Evolutionary conservation across 2,329 filamentous ascomycete genomes (phyloP).

Genomic region (Bipolaris cookei): DNA sequence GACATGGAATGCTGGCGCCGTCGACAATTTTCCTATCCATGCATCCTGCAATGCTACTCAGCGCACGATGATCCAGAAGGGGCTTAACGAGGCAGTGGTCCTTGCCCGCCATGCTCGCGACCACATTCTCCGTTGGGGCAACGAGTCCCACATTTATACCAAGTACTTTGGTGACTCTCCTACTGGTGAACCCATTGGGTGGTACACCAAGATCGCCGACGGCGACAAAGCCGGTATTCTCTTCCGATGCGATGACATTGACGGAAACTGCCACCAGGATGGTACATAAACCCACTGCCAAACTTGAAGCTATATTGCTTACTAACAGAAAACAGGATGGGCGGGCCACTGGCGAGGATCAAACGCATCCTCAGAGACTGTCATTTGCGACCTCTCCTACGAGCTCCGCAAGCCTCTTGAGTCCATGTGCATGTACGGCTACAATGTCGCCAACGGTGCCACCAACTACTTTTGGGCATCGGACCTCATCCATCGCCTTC

Average conservation of each 20-base stretch:
- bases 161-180: conserved; percentile 71
- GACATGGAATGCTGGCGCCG: conserved; percentile 49
- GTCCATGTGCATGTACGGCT: conserved; percentile 67
- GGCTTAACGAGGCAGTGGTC: conserved; percentile 63
- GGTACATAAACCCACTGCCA: conserved; percentile 24
- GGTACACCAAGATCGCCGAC: conserved; percentile 65
- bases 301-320: not conserved
- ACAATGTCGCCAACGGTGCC: conserved; percentile 63
- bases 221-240: conserved; percentile 63
- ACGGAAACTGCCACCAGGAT: conserved; percentile 63
- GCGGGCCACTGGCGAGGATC: conserved; percentile 71
- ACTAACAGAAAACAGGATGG: conserved; percentile 57
- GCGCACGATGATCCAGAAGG: conserved; percentile 61
- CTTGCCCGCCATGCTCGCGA: conserved; percentile 67
- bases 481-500: conserved; percentile 70
- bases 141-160: conserved; percentile 63
- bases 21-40: conserved; percentile 61
- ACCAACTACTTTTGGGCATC: conserved; percentile 70
- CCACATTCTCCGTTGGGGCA: conserved; percentile 65
- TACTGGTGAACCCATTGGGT: conserved; percentile 65
- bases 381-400: conserved; percentile 71
- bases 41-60: conserved; percentile 70
- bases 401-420: conserved; percentile 62
- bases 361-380: conserved; percentile 70
- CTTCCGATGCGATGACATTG: conserved; percentile 73